Evolutionary conservation across 75 land plant species (phyloP), one percentile per base, ranked within the genome.

Genomic region (Pinus taeda): DNA sequence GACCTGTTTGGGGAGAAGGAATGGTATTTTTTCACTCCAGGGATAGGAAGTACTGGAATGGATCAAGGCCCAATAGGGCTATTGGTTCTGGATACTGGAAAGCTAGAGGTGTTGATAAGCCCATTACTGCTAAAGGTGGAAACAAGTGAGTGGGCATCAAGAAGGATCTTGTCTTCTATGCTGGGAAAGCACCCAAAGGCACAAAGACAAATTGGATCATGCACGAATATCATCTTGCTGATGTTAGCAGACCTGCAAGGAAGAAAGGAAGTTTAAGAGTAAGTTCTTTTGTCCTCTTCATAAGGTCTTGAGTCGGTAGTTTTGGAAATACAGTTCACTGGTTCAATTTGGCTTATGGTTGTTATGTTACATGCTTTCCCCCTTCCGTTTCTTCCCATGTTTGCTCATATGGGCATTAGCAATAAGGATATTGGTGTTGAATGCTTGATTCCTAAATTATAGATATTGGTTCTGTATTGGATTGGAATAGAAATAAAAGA

Each of bases 161-260:
- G 79, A 77, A 77, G 26, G 70, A 77, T 15, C 57, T 77, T 30
- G 79, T 77, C n/a, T 77, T 77, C 79, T 77, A 77, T 29, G 59
- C 57, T 53, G 79, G 79, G 20, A 62, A 67, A 15, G 73, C 79
- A n/a, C 79, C 79, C 57, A 74, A 75, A 30, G 77, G 79, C 45
- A 39, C 14, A 24, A 77, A 71, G 30, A 77, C 56, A 4, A 71
- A 71, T 22, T 77, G 79, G 79, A 77, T 77, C 22, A 69, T 77
- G 79, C 73, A 77, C 4, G 79, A 77, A 71, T 77, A 77, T 55
- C 73, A 78, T 21, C 57, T 77, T 24, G 58, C 58, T 49, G 74
- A 73, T 49, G 15, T 56, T 26, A 24, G 15, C 36, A 73, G 58
- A 22, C 57, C 57, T 56, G 58, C 74, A 53, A 53, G 74, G 58